These are phyloP conservation scores for Geosmithia flava DNA, from an alignment of 2,329 filamentous ascomycete genomes.

Conservation along the genomic window DNA sequence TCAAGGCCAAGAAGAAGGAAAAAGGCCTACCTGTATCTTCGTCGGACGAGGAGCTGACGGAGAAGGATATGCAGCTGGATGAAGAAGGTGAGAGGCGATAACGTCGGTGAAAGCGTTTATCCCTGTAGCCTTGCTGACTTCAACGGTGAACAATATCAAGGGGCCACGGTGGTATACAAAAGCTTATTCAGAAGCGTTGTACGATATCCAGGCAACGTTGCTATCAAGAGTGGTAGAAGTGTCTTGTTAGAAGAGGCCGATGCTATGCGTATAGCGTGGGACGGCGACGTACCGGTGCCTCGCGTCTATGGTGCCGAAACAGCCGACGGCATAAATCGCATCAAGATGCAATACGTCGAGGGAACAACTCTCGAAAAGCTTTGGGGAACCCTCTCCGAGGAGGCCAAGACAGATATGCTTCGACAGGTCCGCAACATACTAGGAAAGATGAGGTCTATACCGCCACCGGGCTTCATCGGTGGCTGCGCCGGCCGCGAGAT, in stretches of 20 bases:
- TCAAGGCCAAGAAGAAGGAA: neutral
- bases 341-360: no score
- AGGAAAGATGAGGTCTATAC: slow-evolving; percentile 11
- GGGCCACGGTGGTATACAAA: neutral
- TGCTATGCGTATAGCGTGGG: neutral
- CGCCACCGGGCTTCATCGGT: slow-evolving; percentile 10
- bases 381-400: neutral
- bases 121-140: no score
- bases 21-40: neutral
- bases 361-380: neutral
- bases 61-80: neutral
- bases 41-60: neutral
- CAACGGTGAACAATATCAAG: no score
- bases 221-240: neutral
- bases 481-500: slow-evolving; percentile 13
- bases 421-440: slow-evolving; percentile 11
- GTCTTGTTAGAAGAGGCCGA: neutral
- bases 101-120: neutral
- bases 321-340: neutral
- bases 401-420: neutral
- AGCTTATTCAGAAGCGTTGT: neutral
- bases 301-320: neutral
- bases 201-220: neutral
- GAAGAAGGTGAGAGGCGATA: neutral
- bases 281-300: neutral